Percentiles rank a stretch among this genome's conserved stretches.
These are phyloP conservation scores for barrel medic (Medicago truncatula) DNA, from an alignment of 306 rosid genomes.

Conservation along the genomic window DNA sequence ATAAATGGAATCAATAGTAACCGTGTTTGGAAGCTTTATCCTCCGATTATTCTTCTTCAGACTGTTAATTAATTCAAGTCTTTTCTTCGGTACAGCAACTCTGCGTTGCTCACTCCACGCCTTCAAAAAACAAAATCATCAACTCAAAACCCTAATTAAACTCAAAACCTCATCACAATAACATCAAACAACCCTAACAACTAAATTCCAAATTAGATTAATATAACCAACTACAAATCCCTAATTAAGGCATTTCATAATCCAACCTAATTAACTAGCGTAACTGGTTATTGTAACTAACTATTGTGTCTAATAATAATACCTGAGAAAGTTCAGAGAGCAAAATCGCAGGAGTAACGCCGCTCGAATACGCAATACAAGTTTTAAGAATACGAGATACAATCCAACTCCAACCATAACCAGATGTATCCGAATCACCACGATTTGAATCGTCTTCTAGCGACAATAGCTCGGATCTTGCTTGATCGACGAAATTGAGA, in stretches of 20 bases:
- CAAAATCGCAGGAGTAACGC: constrained; percentile 82
- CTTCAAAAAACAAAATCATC: constrained; percentile 51
- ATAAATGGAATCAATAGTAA: constrained; percentile 78
- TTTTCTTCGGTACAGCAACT: constrained; percentile 72
- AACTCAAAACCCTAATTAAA: constrained; percentile 4
- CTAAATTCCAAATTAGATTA: neutral
- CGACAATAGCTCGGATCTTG: constrained; percentile 60
- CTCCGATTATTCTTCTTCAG: constrained; percentile 63
- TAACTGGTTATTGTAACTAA: too few relatives aligned
- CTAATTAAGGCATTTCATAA: constrained; percentile 10
- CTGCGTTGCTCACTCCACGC: constrained; percentile 83
- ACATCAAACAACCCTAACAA: constrained; percentile 4
- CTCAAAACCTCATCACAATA: neutral
- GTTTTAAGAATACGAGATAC: constrained; percentile 78
- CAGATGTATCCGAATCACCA: constrained; percentile 41
- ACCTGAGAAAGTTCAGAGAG: constrained; percentile 91
- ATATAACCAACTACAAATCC: neutral
- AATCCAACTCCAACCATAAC: constrained; percentile 85
- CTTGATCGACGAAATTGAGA: constrained; percentile 70
- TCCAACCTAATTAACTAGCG: too few relatives aligned
- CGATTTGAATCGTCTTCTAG: constrained; percentile 52
- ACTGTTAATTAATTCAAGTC: constrained; percentile 62
- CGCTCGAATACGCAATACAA: constrained; percentile 81
- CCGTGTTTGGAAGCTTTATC: constrained; percentile 75
- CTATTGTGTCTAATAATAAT: too few relatives aligned